Conservation (phyloP, 2,329 filamentous ascomycete genomes). For the Penicillium freii region DNA sequence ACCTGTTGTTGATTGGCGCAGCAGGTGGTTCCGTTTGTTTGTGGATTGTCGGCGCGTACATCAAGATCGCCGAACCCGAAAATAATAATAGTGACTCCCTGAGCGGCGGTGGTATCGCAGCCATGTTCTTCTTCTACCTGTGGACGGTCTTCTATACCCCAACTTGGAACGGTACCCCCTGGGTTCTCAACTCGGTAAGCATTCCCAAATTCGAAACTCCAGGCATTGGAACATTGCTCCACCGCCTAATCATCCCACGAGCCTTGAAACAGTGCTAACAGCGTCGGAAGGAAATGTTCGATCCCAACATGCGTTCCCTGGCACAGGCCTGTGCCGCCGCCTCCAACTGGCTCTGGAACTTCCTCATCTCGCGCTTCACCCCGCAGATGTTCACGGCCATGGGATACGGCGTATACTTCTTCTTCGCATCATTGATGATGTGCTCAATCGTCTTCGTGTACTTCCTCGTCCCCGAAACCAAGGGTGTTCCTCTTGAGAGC, state of each 20-base stretch:
- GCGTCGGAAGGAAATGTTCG: constrained; percentile 61
- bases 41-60: constrained; percentile 41
- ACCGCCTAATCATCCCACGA: neutral
- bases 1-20: constrained; percentile 65
- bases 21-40: constrained; percentile 53
- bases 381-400: constrained; percentile 45
- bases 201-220: neutral
- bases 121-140: constrained; percentile 67
- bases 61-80: constrained; percentile 35
- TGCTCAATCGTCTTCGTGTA: constrained; percentile 57
- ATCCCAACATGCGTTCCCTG: constrained; percentile 65
- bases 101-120: constrained; percentile 42
- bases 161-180: constrained; percentile 71
- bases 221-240: neutral
- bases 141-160: constrained; percentile 74
- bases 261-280: constrained; percentile 11
- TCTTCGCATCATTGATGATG: constrained; percentile 64
- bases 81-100: constrained; percentile 23
- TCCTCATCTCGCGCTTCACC: constrained; percentile 40
- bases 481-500: constrained; percentile 61
- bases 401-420: constrained; percentile 63
- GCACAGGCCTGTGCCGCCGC: constrained; percentile 66
- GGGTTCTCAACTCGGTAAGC: constrained; percentile 65
- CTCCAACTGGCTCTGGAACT: constrained; percentile 41
- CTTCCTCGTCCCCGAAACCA: constrained; percentile 64